A percentile compares a stretch with the other conserved stretches of the same genome.
Conservation (phyloP, 352 stramenopile species). For the Globisporangium parvum region DNA sequence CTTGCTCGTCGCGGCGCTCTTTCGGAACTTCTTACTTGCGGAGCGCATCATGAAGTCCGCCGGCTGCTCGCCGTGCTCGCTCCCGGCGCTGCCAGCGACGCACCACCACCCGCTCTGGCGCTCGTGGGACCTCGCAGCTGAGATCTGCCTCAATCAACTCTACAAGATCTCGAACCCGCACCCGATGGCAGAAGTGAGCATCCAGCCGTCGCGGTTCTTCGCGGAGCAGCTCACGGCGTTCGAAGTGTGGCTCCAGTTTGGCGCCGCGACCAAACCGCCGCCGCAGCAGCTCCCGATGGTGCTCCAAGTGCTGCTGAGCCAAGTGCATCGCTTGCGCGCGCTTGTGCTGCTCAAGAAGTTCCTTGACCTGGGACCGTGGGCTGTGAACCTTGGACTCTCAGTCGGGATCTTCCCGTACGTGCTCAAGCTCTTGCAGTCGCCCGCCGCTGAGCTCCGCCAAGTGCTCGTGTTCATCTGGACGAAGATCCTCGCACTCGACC, state of each 20-base stretch:
- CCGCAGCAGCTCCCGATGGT: slow-evolving; percentile 98
- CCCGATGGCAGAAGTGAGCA: slow-evolving; percentile 53
- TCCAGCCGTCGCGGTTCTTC: slow-evolving; percentile 95
- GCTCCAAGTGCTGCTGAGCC: slow-evolving; percentile 95
- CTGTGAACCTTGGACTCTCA: slow-evolving; percentile 88
- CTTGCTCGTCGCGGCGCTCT: slow-evolving; percentile 96
- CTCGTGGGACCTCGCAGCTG: slow-evolving; percentile 97
- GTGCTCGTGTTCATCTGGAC: slow-evolving; percentile 92
- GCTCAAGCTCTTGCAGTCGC: slow-evolving; percentile 95
- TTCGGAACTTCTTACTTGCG: slow-evolving; percentile 97
- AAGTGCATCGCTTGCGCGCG: slow-evolving; percentile 95
- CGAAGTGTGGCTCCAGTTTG: slow-evolving; percentile 98
- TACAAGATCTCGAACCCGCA: slow-evolving; percentile 79
- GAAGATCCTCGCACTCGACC: slow-evolving; percentile 95
- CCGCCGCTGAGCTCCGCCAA: slow-evolving; percentile 93
- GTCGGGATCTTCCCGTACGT: slow-evolving; percentile 99
- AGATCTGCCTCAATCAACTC: slow-evolving; percentile 96
- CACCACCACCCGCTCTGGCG: slow-evolving; percentile 97
- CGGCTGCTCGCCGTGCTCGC: slow-evolving; percentile 83
- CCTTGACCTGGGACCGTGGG: slow-evolving; percentile 92
- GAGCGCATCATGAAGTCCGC: slow-evolving; percentile 95
- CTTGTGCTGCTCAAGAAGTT: slow-evolving; percentile 95
- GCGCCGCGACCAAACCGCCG: slow-evolving; percentile 78
- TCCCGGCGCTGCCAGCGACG: slow-evolving; percentile 92
- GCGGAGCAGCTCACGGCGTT: slow-evolving; percentile 98